These are phyloP conservation scores for Purpureocillium takamizusanense DNA, from an alignment of 2,329 filamentous ascomycete species.

Conservation along the genomic window DNA sequence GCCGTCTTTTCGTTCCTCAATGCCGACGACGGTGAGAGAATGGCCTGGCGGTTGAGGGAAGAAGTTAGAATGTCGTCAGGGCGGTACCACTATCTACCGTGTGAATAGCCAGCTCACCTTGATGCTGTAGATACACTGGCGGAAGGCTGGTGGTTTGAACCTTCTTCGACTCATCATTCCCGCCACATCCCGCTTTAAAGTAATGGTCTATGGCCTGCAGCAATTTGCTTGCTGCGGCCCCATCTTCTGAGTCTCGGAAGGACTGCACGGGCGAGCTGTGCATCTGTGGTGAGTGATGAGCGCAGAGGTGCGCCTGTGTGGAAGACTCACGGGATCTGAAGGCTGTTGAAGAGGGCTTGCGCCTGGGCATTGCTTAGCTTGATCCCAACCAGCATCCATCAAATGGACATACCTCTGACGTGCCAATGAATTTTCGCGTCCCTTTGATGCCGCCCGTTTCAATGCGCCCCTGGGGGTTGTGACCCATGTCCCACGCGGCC, in stretches of 20 bases:
- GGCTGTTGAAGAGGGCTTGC: slow-evolving; percentile 64
- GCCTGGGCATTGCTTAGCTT: slow-evolving; percentile 39
- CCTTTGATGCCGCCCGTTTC: slow-evolving; percentile 82
- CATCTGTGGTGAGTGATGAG: background rate
- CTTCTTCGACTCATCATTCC: slow-evolving; percentile 38
- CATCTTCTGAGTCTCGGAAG: slow-evolving; percentile 38
- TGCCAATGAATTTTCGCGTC: slow-evolving; percentile 95
- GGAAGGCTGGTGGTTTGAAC: slow-evolving; percentile 65
- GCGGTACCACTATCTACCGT: too few relatives aligned
- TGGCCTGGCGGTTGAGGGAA: slow-evolving; percentile 50
- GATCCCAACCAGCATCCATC: too few relatives aligned
- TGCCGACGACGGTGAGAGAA: slow-evolving; percentile 80
- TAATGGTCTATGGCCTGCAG: slow-evolving; percentile 63
- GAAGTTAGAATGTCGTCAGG: too few relatives aligned
- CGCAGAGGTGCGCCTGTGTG: too few relatives aligned
- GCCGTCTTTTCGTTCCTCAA: slow-evolving; percentile 61
- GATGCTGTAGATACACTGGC: slow-evolving; percentile 85
- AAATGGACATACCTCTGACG: slow-evolving; percentile 57
- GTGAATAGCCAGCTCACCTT: too few relatives aligned
- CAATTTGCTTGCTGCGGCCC: slow-evolving; percentile 43
- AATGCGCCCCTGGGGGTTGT: slow-evolving; percentile 62
- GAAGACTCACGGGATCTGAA: slow-evolving; percentile 57
- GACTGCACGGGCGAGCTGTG: slow-evolving; percentile 53
- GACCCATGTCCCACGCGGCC: slow-evolving; percentile 75
- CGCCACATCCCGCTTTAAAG: slow-evolving; percentile 46